phyloP scores from a whole-genome alignment of 768 basidiomycete genomes.

The Russula griseocarnosa region DNA sequence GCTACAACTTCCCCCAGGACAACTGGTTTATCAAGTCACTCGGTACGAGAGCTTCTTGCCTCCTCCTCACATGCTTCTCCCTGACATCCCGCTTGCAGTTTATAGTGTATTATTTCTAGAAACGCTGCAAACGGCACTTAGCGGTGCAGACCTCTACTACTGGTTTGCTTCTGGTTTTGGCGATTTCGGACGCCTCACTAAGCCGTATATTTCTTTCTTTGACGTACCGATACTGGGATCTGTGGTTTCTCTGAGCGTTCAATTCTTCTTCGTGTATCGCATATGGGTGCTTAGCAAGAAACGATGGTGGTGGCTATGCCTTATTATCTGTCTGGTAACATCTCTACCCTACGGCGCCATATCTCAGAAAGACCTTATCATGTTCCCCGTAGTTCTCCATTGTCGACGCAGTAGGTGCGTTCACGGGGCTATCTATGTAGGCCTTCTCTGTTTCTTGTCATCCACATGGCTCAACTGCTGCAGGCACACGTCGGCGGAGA shows the following conservation, averaged over 20 bases:
- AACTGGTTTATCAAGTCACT: background rate
- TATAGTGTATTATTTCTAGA: slow-evolving; percentile 31
- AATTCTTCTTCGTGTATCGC: slow-evolving; percentile 36
- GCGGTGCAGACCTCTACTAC: slow-evolving; percentile 32
- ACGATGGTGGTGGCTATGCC: background rate
- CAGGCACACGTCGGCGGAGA: background rate
- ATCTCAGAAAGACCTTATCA: background rate
- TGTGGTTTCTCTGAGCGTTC: slow-evolving; percentile 32
- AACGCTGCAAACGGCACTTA: slow-evolving; percentile 31
- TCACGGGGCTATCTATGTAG: slow-evolving; percentile 11
- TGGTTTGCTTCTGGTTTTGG: slow-evolving; percentile 36
- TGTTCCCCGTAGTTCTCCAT: background rate
- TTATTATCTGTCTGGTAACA: background rate
- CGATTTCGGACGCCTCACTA: slow-evolving; percentile 29
- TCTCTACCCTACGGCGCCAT: background rate
- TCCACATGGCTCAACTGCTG: background rate
- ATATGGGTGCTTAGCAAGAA: slow-evolving; percentile 28
- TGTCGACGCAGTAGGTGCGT: background rate
- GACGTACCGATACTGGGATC: slow-evolving; percentile 33
- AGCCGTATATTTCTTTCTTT: slow-evolving; percentile 29
- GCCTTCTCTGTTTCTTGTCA: background rate
- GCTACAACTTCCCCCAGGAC: slow-evolving; percentile 16
- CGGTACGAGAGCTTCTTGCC: background rate
- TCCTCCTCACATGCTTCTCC: background rate
- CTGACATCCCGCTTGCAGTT: no score